Base-by-base conservation (phyloP, 108 stramenopile species). In the Poteriospumella lacustris region DNA sequence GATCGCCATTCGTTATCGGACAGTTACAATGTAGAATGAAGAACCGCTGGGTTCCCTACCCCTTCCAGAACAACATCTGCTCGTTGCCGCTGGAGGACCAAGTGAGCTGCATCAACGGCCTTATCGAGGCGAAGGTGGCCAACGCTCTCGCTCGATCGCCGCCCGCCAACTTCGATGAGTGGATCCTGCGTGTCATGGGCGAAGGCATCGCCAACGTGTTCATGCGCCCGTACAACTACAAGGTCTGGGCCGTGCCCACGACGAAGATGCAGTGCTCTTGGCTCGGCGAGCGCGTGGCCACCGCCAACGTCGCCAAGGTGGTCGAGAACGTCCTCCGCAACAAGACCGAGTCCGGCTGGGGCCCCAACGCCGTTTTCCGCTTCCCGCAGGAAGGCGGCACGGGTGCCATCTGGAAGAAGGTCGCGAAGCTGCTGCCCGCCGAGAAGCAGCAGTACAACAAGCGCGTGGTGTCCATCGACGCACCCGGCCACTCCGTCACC, bases 331-430 rank as follows among this genome's bases (percentile, higher is more conserved):
- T 73, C 31, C 28, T 73, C 26, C 38, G 70, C 28, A 73, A 73
- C 36, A 44, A 56, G 33, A 73, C 70, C 31, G 70, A 73, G 41
- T 29, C n/a, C 41, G 33, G 70, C 12, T 73, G 70, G 70, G 70
- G 70, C 31, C 70, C 70, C 9, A 73, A 73, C 31, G 70, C 70
- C 5, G 70, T 73, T 56, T 73, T 73, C 36, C 43, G 70, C 28
- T 73, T 73, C 47, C 70, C 70, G 26, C 70, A 73, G 42, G 70
- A 73, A 56, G 70, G 70, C 5, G 70, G 70, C 31, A 73, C 70
- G 9, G 70, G 70, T 52, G 70, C 44, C 26, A 73, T 73, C 5
- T 73, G 70, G 70, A 73, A 73, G 41, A 73, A 73, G 42, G 70
- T 73, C 36, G 70, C 70, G 5, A 24, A 44, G 3, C 19, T 73